These are phyloP conservation scores for Malus orientalis DNA, from an alignment of 306 rosid species.

Conservation along the genomic window DNA sequence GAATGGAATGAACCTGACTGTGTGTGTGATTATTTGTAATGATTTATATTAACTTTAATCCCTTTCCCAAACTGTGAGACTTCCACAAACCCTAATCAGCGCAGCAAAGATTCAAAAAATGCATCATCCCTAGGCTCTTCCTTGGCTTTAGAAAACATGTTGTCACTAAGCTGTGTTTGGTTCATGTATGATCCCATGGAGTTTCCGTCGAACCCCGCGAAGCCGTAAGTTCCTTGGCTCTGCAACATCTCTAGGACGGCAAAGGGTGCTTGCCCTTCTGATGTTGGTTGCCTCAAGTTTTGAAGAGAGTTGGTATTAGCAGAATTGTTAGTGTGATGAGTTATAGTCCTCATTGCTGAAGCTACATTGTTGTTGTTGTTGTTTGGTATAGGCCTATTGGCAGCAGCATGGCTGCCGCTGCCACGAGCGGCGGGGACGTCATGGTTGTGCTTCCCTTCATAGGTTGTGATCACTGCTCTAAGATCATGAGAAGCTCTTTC, in stretches of 20 bases:
- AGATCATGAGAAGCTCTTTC: constrained; percentile 88
- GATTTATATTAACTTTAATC: background rate
- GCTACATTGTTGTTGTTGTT: constrained; percentile 11
- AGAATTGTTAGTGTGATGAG: constrained; percentile 18
- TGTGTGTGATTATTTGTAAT: background rate
- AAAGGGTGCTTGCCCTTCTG: constrained; percentile 39
- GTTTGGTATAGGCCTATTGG: constrained; percentile 41
- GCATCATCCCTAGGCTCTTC: constrained; percentile 76
- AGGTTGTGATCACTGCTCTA: constrained; percentile 89
- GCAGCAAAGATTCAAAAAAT: constrained; percentile 60
- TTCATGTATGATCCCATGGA: constrained; percentile 40
- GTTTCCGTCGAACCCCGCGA: constrained; percentile 37
- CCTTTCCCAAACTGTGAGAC: background rate
- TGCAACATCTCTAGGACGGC: constrained; percentile 40
- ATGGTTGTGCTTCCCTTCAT: constrained; percentile 94
- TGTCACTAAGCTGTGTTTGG: constrained; percentile 40
- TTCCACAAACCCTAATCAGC: constrained; percentile 27
- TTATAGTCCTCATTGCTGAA: constrained; percentile 36
- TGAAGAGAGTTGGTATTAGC: background rate
- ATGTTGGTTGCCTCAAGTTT: constrained; percentile 15
- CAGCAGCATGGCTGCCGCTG: constrained; percentile 51
- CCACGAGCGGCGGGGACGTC: constrained; percentile 92
- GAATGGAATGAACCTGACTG: constrained; percentile 34
- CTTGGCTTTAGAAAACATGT: constrained; percentile 44
- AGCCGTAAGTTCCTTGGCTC: constrained; percentile 35